These are phyloP conservation scores for Bretschneidera sinensis DNA, from an alignment of 345 rosid species.

Conservation along the genomic window DNA sequence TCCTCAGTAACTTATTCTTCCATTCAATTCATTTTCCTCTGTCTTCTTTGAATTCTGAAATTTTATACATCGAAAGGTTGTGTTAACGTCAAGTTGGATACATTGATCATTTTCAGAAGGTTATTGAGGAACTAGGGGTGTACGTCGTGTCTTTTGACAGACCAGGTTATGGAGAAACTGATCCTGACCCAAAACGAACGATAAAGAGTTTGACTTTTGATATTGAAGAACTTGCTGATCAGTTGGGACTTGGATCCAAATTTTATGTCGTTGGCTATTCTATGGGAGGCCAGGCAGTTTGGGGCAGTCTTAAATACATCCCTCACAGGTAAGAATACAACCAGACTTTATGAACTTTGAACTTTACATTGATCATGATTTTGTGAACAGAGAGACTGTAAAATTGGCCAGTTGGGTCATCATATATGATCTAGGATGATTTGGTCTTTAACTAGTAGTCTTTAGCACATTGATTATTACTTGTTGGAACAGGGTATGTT, in stretches of 20 bases:
- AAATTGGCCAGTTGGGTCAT: too few species aligned
- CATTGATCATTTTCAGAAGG: slow-evolving; percentile 26
- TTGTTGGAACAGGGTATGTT: too few species aligned
- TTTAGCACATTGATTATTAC: too few species aligned
- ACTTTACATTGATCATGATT: too few species aligned
- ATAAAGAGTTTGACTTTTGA: slow-evolving; percentile 37
- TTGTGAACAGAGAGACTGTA: too few species aligned
- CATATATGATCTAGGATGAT: too few species aligned
- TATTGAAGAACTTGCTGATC: slow-evolving; percentile 45
- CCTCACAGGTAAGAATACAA: slow-evolving; percentile 39
- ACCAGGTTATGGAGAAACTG: slow-evolving; percentile 56
- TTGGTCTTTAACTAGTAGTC: too few species aligned
- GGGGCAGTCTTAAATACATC: slow-evolving; percentile 52
- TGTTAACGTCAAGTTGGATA: slow-evolving; percentile 2
- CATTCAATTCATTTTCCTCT: background rate
- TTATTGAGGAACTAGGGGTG: slow-evolving; percentile 36
- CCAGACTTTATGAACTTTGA: too few species aligned
- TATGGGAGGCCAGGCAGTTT: slow-evolving; percentile 47
- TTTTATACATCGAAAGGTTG: background rate
- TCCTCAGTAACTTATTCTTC: slow-evolving; percentile 27
- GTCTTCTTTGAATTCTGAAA: background rate
- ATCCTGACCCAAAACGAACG: slow-evolving; percentile 37
- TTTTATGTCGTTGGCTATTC: slow-evolving; percentile 44
- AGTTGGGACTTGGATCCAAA: slow-evolving; percentile 34
- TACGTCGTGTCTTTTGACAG: slow-evolving; percentile 39